A percentile compares a stretch with the other conserved stretches of the same genome.
These are phyloP conservation scores for Silene latifolia DNA, from an alignment of 148 eudicot genomes.

Conservation along the genomic window DNA sequence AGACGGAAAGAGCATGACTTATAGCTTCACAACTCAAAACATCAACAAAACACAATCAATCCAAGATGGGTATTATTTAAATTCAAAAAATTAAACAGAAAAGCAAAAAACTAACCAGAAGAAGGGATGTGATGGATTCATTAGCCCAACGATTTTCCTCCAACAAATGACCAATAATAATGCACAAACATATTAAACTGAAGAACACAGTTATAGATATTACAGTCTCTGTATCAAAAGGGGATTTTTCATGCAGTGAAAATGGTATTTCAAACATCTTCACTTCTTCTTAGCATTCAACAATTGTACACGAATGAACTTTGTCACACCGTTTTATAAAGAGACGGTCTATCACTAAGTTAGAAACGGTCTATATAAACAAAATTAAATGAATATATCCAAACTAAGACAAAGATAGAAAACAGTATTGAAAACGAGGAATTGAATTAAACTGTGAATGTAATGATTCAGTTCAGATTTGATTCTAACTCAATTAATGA, in stretches of 20 bases:
- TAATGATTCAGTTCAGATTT: background rate
- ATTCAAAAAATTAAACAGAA: no score
- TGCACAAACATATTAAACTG: slow-evolving; percentile 49
- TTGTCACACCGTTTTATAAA: no score
- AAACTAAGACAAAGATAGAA: no score
- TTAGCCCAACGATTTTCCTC: slow-evolving; percentile 67
- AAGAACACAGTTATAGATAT: slow-evolving; percentile 49
- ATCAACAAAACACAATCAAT: background rate
- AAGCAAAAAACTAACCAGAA: slow-evolving; percentile 33
- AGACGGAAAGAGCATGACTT: no score
- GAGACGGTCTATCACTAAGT: no score
- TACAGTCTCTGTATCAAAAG: slow-evolving; percentile 37
- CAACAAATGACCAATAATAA: slow-evolving; percentile 55
- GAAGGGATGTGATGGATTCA: slow-evolving; percentile 63
- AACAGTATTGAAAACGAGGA: background rate
- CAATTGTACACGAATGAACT: no score
- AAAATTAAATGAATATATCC: no score
- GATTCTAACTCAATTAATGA: background rate
- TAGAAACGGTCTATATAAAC: no score
- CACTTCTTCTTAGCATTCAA: background rate
- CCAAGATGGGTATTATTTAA: background rate
- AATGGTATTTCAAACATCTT: slow-evolving; percentile 24
- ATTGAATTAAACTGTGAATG: background rate
- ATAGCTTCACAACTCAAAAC: background rate
- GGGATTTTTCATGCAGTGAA: slow-evolving; percentile 26